Evolutionary conservation across 2,329 filamentous ascomycete genomes (phyloP), one percentile per base, ranked within the genome.

Genomic region (Fusarium coffeatum): DNA sequence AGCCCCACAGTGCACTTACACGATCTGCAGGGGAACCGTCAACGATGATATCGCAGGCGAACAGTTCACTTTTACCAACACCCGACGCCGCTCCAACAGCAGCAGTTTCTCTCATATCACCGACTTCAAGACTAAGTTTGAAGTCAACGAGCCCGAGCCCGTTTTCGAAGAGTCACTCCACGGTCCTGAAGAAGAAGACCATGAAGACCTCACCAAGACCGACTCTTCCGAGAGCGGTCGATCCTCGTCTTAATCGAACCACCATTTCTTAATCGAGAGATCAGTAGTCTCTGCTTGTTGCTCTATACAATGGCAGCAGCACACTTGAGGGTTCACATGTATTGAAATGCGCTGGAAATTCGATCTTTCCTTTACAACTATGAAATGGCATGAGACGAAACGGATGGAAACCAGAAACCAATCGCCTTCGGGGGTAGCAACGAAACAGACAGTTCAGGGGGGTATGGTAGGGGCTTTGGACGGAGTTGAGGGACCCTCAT

Each of bases 81-180:
- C 92, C 60, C 93, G 95, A 69, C 96, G 95, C 80, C 94, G 93
- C 80, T 97, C 93, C 82, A 98, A 98, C 85, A 95, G 92, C 80
- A 94, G 91, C 83, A 90, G 87, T 76, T 87, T 91, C 74, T 90
- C 89, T 58, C 87, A 89, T 75, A 84, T 93, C 74, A 87, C 88
- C 65, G 89, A 94, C 79, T 93, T 97, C 84, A 97, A 96, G 87
- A 97, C 94, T 82, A 99, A 99, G 84, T 98, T 98, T 79, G 96
- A 99, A 82, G 86, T 92, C 74, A 87, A 93, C 78, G 96, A 98
- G 75, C 86, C 89, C 20, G 95, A 98, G 77, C 94, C 94, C 42
- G 92, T 97, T 77, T 97, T 97, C 73, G 94, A 98, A 80, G 94
- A 98, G 82, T 87, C 88, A 57, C 68, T 96, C 63, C 93, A 97